phyloP scores from a whole-genome alignment of 2,329 filamentous ascomycete genomes.

The Colletotrichum tamarilloi region DNA sequence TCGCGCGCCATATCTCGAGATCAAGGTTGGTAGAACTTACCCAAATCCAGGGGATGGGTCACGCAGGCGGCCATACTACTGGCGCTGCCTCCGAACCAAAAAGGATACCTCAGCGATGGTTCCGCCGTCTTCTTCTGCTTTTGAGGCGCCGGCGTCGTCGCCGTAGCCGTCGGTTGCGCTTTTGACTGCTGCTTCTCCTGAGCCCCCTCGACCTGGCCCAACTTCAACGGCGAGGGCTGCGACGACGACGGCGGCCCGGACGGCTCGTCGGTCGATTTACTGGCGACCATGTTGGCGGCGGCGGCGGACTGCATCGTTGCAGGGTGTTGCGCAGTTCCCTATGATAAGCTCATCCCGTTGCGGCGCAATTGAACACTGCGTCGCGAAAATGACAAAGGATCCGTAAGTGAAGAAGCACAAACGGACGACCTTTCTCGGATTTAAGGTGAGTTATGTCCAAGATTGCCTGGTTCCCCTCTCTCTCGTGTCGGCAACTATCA shows the following conservation, averaged over 20 bases:
- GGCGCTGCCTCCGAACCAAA: constrained; percentile 97
- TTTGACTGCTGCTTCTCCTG: constrained; percentile 30
- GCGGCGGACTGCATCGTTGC: constrained; percentile 40
- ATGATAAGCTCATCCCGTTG: constrained; percentile 23
- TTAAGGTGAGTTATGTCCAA: not conserved
- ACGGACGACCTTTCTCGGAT: not conserved
- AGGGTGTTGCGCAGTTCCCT: constrained; percentile 30
- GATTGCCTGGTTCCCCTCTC: not conserved
- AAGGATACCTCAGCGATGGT: constrained; percentile 72
- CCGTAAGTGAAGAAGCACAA: not conserved
- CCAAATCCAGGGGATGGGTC: constrained; percentile 92
- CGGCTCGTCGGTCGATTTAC: constrained; percentile 19
- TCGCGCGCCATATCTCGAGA: not conserved
- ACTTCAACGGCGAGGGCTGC: constrained; percentile 7
- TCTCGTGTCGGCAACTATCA: not conserved
- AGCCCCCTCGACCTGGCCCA: not conserved
- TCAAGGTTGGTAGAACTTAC: constrained; percentile 60
- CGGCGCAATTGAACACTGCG: constrained; percentile 15
- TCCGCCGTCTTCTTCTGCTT: constrained; percentile 50
- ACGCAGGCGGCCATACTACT: constrained; percentile 91
- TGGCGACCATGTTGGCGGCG: constrained; percentile 17
- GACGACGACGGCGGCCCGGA: constrained; percentile 11
- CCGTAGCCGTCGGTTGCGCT: not conserved
- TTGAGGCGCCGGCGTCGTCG: not conserved
- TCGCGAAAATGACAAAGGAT: not conserved